These are phyloP conservation scores for Trichoderma gamsii DNA, from an alignment of 495 filamentous ascomycete genomes.

Conservation along the genomic window DNA sequence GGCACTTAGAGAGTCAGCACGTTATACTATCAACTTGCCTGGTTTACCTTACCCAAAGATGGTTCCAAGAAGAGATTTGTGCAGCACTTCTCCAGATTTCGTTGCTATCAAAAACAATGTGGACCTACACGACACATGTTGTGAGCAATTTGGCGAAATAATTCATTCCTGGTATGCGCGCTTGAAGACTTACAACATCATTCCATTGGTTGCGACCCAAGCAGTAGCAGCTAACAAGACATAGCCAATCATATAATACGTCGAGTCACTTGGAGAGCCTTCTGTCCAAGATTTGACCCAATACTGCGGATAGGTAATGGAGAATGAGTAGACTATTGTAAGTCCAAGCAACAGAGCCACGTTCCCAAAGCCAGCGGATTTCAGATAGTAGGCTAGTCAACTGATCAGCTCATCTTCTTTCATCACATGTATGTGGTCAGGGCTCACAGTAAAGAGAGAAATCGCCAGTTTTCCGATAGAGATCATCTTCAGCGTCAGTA, in stretches of 20 bases:
- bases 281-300: constrained; percentile 39
- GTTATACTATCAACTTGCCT: constrained; percentile 18
- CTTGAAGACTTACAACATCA: not conserved
- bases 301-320: constrained; percentile 32
- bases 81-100: constrained; percentile 19
- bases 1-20: constrained; percentile 16
- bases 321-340: constrained; percentile 30
- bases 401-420: not conserved
- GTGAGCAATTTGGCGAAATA: not conserved
- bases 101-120: constrained; percentile 5
- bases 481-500: constrained; percentile 9
- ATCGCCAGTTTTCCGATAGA: constrained; percentile 21
- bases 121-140: not conserved
- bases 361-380: constrained; percentile 44
- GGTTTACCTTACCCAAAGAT: constrained; percentile 20
- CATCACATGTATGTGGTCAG: not conserved
- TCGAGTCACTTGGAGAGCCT: constrained; percentile 13
- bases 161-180: not conserved
- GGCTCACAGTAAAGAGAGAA: constrained; percentile 25
- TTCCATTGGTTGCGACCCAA: constrained; percentile 19
- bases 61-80: constrained; percentile 21
- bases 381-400: constrained; percentile 48
- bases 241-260: constrained; percentile 29
- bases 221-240: constrained; percentile 25
- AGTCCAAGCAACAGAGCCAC: constrained; percentile 35